phyloP scores from a whole-genome alignment of 306 rosid genomes.

The Castanea crenata region DNA sequence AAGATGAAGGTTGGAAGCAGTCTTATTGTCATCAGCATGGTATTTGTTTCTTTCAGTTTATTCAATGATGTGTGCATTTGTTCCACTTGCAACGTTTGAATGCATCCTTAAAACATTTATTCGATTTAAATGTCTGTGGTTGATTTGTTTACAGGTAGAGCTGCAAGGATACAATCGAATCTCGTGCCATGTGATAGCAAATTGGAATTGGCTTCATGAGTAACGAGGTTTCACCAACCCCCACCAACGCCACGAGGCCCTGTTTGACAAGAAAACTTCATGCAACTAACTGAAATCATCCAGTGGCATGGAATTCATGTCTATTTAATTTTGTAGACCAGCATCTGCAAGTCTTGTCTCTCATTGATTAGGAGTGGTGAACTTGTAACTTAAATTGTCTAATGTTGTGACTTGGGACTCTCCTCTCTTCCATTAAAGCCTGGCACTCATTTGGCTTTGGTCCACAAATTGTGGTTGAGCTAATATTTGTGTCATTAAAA shows the following conservation, averaged over 20 bases:
- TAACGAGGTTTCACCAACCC: not conserved
- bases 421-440: no score
- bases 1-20: conserved; percentile 56
- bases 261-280: not conserved
- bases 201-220: conserved; percentile 30
- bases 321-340: no score
- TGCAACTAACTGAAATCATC: not conserved
- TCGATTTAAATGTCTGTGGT: not conserved
- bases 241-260: not conserved
- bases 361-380: not conserved
- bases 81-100: not conserved
- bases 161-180: conserved; percentile 36
- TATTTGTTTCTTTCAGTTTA: not conserved
- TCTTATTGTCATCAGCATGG: conserved; percentile 1
- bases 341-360: not conserved
- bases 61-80: not conserved
- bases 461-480: no score
- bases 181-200: conserved; percentile 39
- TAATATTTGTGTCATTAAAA: no score
- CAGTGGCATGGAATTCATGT: not conserved
- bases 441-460: no score
- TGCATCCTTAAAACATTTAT: conserved; percentile 1
- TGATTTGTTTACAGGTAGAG: conserved; percentile 51
- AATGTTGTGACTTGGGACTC: no score
- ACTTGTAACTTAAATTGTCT: not conserved